These are phyloP conservation scores for Ophiostoma populinum DNA, from an alignment of 2,329 filamentous ascomycete species.

Conservation along the genomic window DNA sequence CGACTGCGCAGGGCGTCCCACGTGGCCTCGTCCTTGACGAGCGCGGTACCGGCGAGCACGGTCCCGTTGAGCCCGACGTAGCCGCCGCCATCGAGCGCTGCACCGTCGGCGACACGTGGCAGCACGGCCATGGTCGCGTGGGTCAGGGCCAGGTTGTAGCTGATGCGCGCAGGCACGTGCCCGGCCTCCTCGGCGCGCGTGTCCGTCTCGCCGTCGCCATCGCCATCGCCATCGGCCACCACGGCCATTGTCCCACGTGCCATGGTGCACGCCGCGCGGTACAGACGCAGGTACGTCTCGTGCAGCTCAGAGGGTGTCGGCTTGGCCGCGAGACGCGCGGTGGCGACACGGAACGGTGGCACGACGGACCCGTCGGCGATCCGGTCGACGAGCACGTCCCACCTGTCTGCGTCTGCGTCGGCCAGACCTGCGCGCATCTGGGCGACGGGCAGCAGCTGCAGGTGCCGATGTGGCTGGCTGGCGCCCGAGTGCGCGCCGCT, in stretches of 20 bases:
- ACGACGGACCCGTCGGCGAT: background rate
- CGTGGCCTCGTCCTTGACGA: slow-evolving; percentile 41
- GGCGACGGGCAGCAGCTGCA: slow-evolving; percentile 52
- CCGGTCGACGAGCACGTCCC: slow-evolving; percentile 31
- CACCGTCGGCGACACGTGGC: slow-evolving; percentile 36
- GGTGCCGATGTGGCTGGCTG: slow-evolving; percentile 53
- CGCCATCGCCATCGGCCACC: too few species aligned
- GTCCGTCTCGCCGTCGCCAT: background rate
- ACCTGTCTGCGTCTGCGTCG: slow-evolving; percentile 17
- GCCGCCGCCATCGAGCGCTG: slow-evolving; percentile 18
- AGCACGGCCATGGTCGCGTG: slow-evolving; percentile 32
- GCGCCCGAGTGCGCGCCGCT: slow-evolving; percentile 51
- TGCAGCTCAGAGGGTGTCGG: slow-evolving; percentile 19
- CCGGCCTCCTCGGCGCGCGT: slow-evolving; percentile 11
- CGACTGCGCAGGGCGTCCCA: slow-evolving; percentile 35
- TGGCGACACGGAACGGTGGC: slow-evolving; percentile 8
- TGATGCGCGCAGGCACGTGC: slow-evolving; percentile 31
- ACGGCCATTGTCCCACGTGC: slow-evolving; percentile 1
- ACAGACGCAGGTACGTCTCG: slow-evolving; percentile 28
- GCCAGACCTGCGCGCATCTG: slow-evolving; percentile 39
- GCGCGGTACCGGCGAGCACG: slow-evolving; percentile 42
- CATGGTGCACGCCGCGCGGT: slow-evolving; percentile 23
- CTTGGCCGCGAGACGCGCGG: background rate
- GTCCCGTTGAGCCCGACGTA: slow-evolving; percentile 40
- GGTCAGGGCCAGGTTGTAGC: slow-evolving; percentile 48